phyloP scores from a whole-genome alignment of 2,329 filamentous ascomycete species.

The Microcyclosporella mali region DNA sequence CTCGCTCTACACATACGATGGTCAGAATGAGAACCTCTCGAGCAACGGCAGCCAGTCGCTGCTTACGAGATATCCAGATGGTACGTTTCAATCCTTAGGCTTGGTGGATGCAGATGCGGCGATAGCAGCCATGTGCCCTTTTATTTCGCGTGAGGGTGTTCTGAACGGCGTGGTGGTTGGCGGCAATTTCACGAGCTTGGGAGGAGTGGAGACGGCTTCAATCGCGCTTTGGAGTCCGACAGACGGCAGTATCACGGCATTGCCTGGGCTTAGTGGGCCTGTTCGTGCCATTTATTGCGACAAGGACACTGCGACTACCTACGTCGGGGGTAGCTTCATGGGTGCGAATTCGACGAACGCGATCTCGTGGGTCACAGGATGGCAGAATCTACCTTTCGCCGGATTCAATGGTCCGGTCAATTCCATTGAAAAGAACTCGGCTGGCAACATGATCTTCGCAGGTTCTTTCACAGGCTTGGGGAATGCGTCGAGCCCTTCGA shows the following conservation, averaged over 20 bases:
- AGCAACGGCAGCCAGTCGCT: constrained; percentile 77
- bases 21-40: constrained; percentile 64
- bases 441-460: constrained; percentile 85
- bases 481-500: constrained; percentile 64
- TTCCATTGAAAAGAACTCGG: constrained; percentile 72
- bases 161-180: constrained; percentile 74
- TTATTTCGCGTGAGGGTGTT: constrained; percentile 59
- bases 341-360: constrained; percentile 81
- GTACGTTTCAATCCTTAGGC: constrained; percentile 67
- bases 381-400: constrained; percentile 77
- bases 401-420: constrained; percentile 92
- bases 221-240: constrained; percentile 76
- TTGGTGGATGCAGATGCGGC: constrained; percentile 73
- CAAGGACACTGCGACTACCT: constrained; percentile 67
- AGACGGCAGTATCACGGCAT: constrained; percentile 61
- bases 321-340: constrained; percentile 81
- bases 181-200: constrained; percentile 92
- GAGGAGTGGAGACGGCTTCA: constrained; percentile 66
- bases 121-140: constrained; percentile 83
- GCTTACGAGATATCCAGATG: constrained; percentile 76
- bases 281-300: constrained; percentile 83
- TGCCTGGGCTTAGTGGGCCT: constrained; percentile 74
- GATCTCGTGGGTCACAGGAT: constrained; percentile 71
- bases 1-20: constrained; percentile 79
- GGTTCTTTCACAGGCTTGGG: constrained; percentile 83